Evolutionary conservation across 202 grass and related monocot genomes (phyloP).

Genomic region (Panicum virgatum): DNA sequence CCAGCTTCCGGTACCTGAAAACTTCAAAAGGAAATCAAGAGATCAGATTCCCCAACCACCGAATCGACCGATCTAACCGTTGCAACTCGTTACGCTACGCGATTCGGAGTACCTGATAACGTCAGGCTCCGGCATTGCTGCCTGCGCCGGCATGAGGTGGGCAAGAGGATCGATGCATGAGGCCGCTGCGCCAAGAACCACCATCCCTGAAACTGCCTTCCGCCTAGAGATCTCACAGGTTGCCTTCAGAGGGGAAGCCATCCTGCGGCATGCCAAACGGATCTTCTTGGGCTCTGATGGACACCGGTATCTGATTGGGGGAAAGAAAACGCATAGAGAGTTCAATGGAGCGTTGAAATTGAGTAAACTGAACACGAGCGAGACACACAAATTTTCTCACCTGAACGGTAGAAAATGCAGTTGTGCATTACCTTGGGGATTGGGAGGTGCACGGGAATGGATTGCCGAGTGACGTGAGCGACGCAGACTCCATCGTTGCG

Average conservation of each 20-base stretch:
- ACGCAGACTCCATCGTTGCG: conserved; percentile 31
- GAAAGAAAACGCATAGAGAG: background rate
- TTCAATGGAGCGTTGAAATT: background rate
- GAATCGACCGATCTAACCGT: background rate
- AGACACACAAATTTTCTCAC: too few relatives aligned
- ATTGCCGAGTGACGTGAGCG: conserved; percentile 8
- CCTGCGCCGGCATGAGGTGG: conserved; percentile 39
- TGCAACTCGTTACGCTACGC: too few relatives aligned
- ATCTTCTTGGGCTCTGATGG: conserved; percentile 37
- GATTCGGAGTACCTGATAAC: conserved; percentile 53
- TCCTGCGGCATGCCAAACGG: background rate
- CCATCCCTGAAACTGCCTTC: conserved; percentile 49
- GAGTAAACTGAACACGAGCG: background rate
- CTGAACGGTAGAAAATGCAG: background rate
- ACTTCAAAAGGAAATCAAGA: conserved; percentile 41
- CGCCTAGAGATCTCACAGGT: conserved; percentile 50
- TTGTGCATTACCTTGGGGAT: conserved; percentile 28
- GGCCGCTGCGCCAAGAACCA: conserved; percentile 35
- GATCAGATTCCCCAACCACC: conserved; percentile 6
- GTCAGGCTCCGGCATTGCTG: conserved; percentile 64
- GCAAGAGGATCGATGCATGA: conserved; percentile 43
- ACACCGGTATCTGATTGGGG: conserved; percentile 31
- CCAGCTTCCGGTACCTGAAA: conserved; percentile 77
- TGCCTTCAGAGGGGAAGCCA: conserved; percentile 5
- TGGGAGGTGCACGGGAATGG: conserved; percentile 12